Percentiles rank a stretch among this genome's conserved stretches.
phyloP scores from a whole-genome alignment of 2,329 filamentous ascomycete genomes.

The Erysiphe neolycopersici region DNA sequence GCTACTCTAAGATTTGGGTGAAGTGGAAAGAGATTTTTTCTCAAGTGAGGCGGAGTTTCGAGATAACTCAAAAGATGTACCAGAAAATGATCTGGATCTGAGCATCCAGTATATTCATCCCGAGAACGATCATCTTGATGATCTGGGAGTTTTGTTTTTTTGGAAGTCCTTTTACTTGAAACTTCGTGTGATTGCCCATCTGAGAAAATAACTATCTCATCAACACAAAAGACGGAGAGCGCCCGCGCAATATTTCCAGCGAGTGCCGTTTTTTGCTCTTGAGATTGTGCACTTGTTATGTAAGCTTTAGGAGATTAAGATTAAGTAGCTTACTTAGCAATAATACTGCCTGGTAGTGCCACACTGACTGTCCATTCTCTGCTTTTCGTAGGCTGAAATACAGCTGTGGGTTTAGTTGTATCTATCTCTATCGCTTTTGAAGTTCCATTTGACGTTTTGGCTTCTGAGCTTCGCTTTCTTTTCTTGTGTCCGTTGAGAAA shows the following conservation, averaged over 20 bases:
- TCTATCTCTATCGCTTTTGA: slow-evolving; percentile 15
- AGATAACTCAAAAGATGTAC: slow-evolving; percentile 56
- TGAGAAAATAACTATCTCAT: slow-evolving; percentile 63
- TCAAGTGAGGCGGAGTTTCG: slow-evolving; percentile 62
- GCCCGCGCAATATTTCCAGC: slow-evolving; percentile 57
- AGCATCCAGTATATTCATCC: slow-evolving; percentile 31
- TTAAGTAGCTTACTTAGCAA: slow-evolving; percentile 31
- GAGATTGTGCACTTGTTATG: slow-evolving; percentile 10
- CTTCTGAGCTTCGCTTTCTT: slow-evolving; percentile 12
- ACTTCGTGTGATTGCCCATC: slow-evolving; percentile 24
- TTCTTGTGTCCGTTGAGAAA: slow-evolving; percentile 7
- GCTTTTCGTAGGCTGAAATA: slow-evolving; percentile 37
- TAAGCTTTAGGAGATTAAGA: neutral
- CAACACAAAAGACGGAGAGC: slow-evolving; percentile 57
- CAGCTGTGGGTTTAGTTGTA: slow-evolving; percentile 37
- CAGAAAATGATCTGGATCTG: slow-evolving; percentile 56
- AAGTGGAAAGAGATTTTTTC: slow-evolving; percentile 46
- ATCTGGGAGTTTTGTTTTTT: slow-evolving; percentile 4
- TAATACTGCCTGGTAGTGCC: slow-evolving; percentile 52
- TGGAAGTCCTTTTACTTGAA: slow-evolving; percentile 6
- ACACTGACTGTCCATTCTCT: slow-evolving; percentile 49
- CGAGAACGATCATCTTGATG: slow-evolving; percentile 19
- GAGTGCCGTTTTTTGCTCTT: slow-evolving; percentile 45
- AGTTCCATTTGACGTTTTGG: slow-evolving; percentile 6
- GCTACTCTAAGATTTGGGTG: slow-evolving; percentile 54